Conservation (phyloP, 2,329 filamentous ascomycete genomes). For the Lecanicillium sp. region DNA sequence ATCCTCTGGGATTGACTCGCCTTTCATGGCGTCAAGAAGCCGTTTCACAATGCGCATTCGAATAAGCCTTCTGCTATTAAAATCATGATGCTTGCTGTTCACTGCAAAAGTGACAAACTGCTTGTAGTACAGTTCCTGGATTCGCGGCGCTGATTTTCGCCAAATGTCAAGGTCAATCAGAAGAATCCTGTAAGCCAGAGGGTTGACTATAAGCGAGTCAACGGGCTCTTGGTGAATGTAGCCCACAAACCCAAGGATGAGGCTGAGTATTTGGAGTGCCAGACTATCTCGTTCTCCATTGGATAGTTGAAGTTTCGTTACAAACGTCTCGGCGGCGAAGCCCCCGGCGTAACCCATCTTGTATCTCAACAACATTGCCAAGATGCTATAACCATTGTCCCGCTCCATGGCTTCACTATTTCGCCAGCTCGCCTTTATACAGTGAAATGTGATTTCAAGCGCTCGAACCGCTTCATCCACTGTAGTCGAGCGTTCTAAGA, state of each 20-base stretch:
- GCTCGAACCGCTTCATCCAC: conserved; percentile 65
- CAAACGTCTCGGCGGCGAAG: conserved; percentile 18
- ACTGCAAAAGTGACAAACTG: conserved; percentile 84
- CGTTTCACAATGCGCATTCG: conserved; percentile 95
- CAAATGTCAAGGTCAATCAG: conserved; percentile 91
- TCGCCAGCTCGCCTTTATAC: conserved; percentile 85
- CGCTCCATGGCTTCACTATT: conserved; percentile 98
- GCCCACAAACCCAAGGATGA: conserved; percentile 80
- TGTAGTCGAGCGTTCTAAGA: conserved; percentile 69
- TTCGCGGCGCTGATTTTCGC: conserved; percentile 67
- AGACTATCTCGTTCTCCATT: conserved; percentile 46
- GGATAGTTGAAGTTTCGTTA: conserved; percentile 35
- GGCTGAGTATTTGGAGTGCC: conserved; percentile 58
- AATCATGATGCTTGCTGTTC: conserved; percentile 85
- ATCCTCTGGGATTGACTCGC: conserved; percentile 64
- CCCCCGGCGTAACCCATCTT: conserved; percentile 57
- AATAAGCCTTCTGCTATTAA: conserved; percentile 79
- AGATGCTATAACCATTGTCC: conserved; percentile 84
- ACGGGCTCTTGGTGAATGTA: conserved; percentile 74
- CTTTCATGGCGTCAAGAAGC: conserved; percentile 82
- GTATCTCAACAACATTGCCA: conserved; percentile 74
- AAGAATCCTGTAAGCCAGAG: conserved; percentile 84
- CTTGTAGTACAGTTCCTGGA: conserved; percentile 84
- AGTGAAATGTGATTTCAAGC: conserved; percentile 76
- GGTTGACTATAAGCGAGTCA: conserved; percentile 91